Conservation (phyloP, 257 asterid genomes). For the Ilex aquifolium region DNA sequence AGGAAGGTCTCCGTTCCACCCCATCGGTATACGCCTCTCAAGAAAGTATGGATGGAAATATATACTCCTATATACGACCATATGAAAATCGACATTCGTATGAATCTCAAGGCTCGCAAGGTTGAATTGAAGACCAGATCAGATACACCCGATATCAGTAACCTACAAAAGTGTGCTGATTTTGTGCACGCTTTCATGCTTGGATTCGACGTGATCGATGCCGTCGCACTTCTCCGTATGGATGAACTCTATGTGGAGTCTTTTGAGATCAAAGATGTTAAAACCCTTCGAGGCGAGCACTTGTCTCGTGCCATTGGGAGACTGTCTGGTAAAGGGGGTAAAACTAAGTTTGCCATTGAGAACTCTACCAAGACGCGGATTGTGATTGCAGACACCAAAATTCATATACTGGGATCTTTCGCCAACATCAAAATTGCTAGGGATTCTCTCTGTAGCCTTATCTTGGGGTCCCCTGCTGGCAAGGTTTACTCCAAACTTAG, state of each 20-base stretch:
- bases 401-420: slow-evolving; percentile 77
- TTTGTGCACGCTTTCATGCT: slow-evolving; percentile 89
- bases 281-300: slow-evolving; percentile 80
- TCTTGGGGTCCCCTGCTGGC: slow-evolving; percentile 87
- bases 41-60: slow-evolving; percentile 73
- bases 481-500: slow-evolving; percentile 87
- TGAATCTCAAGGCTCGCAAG: slow-evolving; percentile 76
- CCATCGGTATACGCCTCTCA: slow-evolving; percentile 74
- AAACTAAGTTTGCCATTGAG: slow-evolving; percentile 77
- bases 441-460: slow-evolving; percentile 81
- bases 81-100: slow-evolving; percentile 77
- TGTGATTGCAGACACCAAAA: slow-evolving; percentile 75
- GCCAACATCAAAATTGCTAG: slow-evolving; percentile 75
- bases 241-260: slow-evolving; percentile 83
- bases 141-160: slow-evolving; percentile 83
- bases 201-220: slow-evolving; percentile 69
- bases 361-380: slow-evolving; percentile 79
- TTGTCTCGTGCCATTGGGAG: slow-evolving; percentile 82
- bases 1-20: slow-evolving; percentile 67
- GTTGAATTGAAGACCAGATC: slow-evolving; percentile 77
- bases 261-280: slow-evolving; percentile 86
- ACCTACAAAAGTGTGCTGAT: slow-evolving; percentile 83
- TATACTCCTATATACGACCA: slow-evolving; percentile 68
- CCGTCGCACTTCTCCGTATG: slow-evolving; percentile 64
- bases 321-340: slow-evolving; percentile 89